Evolutionary conservation across 2,329 filamentous ascomycete genomes (phyloP).

Genomic region (Cladosporium colombiae): DNA sequence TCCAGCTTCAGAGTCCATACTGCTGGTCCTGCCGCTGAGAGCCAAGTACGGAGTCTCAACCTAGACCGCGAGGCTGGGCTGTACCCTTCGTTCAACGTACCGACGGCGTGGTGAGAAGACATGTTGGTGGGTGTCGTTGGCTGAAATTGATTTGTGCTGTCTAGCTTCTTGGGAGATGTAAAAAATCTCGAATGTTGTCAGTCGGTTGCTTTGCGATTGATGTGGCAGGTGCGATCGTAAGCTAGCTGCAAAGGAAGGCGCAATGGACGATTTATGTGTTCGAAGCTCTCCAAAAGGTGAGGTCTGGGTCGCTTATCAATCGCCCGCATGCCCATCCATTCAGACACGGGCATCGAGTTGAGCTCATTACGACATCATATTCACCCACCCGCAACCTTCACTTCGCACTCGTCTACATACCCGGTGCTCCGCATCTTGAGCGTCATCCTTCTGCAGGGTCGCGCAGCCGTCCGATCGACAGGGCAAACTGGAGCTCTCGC

Average conservation of each 20-base stretch:
- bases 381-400: not conserved
- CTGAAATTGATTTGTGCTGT: not conserved
- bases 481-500: not conserved
- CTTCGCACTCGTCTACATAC: not conserved
- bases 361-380: not conserved
- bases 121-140: not conserved
- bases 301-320: not conserved
- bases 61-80: too few relatives aligned
- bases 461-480: not conserved
- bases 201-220: not conserved
- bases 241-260: not conserved
- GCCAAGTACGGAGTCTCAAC: too few relatives aligned
- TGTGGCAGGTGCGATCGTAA: not conserved
- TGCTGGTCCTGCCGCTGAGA: too few relatives aligned
- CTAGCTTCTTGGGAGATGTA: not conserved
- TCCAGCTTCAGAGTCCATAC: too few relatives aligned
- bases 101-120: slow-evolving; percentile 35
- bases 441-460: not conserved
- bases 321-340: not conserved
- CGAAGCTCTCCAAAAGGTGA: not conserved
- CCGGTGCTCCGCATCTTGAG: not conserved
- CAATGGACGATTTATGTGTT: not conserved
- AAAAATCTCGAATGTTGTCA: not conserved
- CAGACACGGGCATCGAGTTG: not conserved
- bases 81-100: too few relatives aligned